These are phyloP conservation scores for Pythium monospermum DNA, from an alignment of 352 stramenopile genomes.

Conservation along the genomic window DNA sequence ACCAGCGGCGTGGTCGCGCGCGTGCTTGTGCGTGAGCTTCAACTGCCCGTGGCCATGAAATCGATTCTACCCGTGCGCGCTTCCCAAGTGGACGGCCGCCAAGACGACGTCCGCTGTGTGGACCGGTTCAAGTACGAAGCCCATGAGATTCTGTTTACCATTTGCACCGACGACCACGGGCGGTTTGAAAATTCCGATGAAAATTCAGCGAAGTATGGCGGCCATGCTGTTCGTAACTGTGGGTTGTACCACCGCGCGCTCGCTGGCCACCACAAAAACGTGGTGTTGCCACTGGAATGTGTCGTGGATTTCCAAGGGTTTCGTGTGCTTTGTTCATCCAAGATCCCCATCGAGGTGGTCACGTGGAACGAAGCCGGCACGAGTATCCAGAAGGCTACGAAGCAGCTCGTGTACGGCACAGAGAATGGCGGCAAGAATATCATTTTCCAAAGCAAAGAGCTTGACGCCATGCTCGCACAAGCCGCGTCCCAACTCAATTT, in stretches of 20 bases:
- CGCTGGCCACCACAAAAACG: conserved; percentile 21
- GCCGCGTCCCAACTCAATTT: conserved; percentile 76
- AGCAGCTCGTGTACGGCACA: conserved; percentile 84
- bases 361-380: conserved; percentile 58
- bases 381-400: conserved; percentile 48
- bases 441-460: conserved; percentile 68
- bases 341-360: conserved; percentile 75
- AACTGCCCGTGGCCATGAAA: conserved; percentile 69
- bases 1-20: conserved; percentile 58
- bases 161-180: conserved; percentile 89
- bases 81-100: conserved; percentile 59
- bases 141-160: conserved; percentile 87
- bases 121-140: conserved; percentile 73
- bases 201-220: conserved; percentile 76
- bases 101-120: conserved; percentile 51
- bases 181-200: conserved; percentile 89
- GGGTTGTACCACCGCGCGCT: conserved; percentile 64
- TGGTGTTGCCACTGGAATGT: conserved; percentile 72
- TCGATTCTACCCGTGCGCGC: conserved; percentile 62
- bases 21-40: conserved; percentile 79
- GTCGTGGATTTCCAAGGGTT: conserved; percentile 88
- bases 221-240: conserved; percentile 78
- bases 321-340: conserved; percentile 79
- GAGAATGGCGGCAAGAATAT: conserved; percentile 81
- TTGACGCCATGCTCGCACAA: conserved; percentile 61